Percentiles rank a stretch among this genome's conserved stretches.
phyloP scores from a whole-genome alignment of 805 yeast genomes.

The Suhomyces kilbournensis region DNA sequence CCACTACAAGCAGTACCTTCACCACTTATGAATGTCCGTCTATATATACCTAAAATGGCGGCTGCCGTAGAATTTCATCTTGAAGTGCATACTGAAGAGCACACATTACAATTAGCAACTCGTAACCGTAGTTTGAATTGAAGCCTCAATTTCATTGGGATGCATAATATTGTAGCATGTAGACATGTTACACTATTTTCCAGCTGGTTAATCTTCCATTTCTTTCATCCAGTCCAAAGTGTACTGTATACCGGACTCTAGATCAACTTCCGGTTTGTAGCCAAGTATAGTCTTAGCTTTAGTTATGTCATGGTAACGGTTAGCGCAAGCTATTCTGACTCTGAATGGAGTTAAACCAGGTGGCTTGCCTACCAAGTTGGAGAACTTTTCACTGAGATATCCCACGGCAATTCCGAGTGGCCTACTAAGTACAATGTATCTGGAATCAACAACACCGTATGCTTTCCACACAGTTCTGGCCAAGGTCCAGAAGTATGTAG shows the following conservation, averaged over 20 bases:
- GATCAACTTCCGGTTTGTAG: constrained; percentile 73
- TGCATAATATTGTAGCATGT: too few relatives aligned
- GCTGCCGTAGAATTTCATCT: neutral
- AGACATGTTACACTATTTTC: too few relatives aligned
- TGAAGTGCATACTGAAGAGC: neutral
- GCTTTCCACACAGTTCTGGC: constrained; percentile 98
- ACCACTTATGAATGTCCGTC: neutral
- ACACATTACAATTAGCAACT: neutral
- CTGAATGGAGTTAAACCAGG: constrained; percentile 96
- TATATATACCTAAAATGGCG: neutral
- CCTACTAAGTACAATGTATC: constrained; percentile 64
- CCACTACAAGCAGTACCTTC: neutral
- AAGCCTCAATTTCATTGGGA: too few relatives aligned
- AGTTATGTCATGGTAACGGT: constrained; percentile 85
- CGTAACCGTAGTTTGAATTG: too few relatives aligned
- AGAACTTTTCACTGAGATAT: constrained; percentile 70
- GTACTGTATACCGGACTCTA: constrained; percentile 74
- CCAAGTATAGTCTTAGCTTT: constrained; percentile 80
- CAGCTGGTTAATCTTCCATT: constrained; percentile 11
- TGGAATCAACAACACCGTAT: constrained; percentile 78
- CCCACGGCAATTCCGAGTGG: constrained; percentile 82
- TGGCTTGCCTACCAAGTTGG: constrained; percentile 72
- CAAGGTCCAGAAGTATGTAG: constrained; percentile 94
- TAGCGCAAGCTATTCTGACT: constrained; percentile 88
- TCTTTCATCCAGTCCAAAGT: constrained; percentile 92